Percentiles rank a stretch among this genome's conserved stretches.
Conservation (phyloP, 2,329 filamentous ascomycete genomes). For the Beauveria varroae region DNA sequence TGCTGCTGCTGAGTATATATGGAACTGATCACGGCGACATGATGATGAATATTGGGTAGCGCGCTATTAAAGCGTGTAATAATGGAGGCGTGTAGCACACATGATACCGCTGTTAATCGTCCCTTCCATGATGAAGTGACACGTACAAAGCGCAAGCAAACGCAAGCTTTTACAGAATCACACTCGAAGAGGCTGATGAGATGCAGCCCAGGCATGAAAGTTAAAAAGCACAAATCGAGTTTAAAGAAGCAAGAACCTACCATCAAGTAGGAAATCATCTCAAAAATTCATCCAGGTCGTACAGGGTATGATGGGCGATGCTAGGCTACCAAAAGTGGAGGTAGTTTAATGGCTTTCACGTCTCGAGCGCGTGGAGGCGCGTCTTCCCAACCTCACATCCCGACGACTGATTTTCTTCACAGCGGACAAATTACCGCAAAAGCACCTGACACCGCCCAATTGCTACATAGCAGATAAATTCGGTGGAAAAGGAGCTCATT, state of each 20-base stretch:
- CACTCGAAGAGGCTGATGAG: neutral
- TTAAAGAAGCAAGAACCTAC: neutral
- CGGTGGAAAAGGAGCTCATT: too few species aligned
- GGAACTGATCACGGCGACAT: neutral
- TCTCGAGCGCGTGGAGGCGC: neutral
- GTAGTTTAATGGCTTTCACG: constrained; percentile 7
- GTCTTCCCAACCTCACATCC: constrained; percentile 6
- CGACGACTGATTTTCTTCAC: neutral
- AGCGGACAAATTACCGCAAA: neutral
- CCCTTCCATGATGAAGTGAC: constrained; percentile 13
- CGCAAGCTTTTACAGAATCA: neutral
- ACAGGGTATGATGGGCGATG: neutral
- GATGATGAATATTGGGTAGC: neutral
- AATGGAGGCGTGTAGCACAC: neutral
- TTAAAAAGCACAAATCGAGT: neutral
- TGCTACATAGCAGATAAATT: neutral
- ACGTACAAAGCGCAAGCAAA: constrained; percentile 1
- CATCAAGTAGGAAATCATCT: rapidly evolving
- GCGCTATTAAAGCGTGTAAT: neutral
- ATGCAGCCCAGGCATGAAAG: neutral
- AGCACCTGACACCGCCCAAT: neutral
- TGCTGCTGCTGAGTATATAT: neutral
- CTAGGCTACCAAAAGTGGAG: neutral
- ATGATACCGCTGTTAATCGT: neutral
- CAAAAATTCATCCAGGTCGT: neutral